Evolutionary conservation across 2,329 filamentous ascomycete species (phyloP), one percentile per base, ranked within the genome.

Genomic region (Didymella lethalis): DNA sequence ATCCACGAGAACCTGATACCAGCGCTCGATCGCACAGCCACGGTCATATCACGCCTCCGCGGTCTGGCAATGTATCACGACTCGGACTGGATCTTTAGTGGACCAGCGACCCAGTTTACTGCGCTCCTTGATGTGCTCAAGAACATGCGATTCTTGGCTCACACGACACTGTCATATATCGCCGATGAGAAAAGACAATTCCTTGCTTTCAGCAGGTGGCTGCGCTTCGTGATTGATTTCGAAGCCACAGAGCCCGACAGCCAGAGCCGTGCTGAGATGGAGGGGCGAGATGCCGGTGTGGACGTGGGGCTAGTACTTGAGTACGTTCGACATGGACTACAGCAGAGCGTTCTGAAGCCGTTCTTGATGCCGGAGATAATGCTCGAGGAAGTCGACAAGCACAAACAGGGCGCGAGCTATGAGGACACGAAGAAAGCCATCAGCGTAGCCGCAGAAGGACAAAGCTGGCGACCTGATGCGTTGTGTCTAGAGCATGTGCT

Each of bases 1-100:
- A 83, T 93, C 0, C 93, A 97, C 71, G 90, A 97, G 72, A 93
- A 96, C 74, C 87, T 97, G 50, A 83, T 98, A 2, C 95, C 95
- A 0, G 92, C 92, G 0, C 82, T 98, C 2, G 93, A 98, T 67
- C 88, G 94, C 51, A 90, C 90, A 65, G 85, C 86, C 46, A 87
- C 97, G 25, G 88, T 97, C 31, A 84, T 97, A 28, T 92, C 90
- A 65, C 88, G 92, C 12, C 84, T 99, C 1, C 86, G 90, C 23
- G 94, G 95, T 0, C 86, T 98, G 12, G 92, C 93, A 3, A 87
- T 87, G 60, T 97, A 93, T 68, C 86, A 94, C 71, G 88, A 89
- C 59, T 81, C 92, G 47, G 88, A 82, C 61, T 81, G 78, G 52
- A 82, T 82, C 18, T 84, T 86, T 58, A 84, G 84, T 32, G 81